phyloP scores from a whole-genome alignment of 805 yeast genomes.

The Candida sonorensis region DNA sequence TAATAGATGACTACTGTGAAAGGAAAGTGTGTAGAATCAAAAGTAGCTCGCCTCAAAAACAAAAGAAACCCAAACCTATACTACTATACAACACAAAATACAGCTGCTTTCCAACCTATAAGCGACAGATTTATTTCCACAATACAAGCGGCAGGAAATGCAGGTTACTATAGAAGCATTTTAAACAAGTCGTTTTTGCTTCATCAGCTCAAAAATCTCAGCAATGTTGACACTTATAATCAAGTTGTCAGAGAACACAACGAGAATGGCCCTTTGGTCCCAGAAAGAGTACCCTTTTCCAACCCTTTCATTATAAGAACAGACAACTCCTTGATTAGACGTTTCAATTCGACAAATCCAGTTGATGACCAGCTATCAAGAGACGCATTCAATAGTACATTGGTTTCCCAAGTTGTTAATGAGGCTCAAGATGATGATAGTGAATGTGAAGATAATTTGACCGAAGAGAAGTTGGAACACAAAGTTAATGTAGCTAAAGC shows the following conservation, averaged over 20 bases:
- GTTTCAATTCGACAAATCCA: too few species aligned
- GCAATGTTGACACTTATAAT: neutral
- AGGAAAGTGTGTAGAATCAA: too few species aligned
- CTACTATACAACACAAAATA: conserved; percentile 15
- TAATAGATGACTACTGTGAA: too few species aligned
- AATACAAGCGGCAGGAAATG: conserved; percentile 14
- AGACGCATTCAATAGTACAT: too few species aligned
- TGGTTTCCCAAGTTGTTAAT: too few species aligned
- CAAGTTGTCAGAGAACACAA: conserved; percentile 1
- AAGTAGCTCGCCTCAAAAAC: neutral
- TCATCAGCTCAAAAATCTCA: too few species aligned
- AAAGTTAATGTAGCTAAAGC: conserved; percentile 43
- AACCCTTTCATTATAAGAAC: conserved; percentile 15
- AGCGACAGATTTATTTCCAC: conserved; percentile 23
- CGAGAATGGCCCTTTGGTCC: conserved; percentile 8
- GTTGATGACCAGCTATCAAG: too few species aligned
- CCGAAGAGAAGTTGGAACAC: conserved; percentile 7
- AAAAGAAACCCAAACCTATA: conserved; percentile 3
- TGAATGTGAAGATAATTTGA: conserved; percentile 5
- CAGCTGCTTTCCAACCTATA: conserved; percentile 16
- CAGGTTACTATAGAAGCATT: conserved; percentile 17
- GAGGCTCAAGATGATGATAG: too few species aligned
- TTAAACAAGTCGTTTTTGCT: conserved; percentile 3
- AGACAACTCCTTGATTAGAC: conserved; percentile 15
- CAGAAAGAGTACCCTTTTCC: conserved; percentile 2